Conservation (phyloP, 495 filamentous ascomycete species). For the Cercophora samala region DNA sequence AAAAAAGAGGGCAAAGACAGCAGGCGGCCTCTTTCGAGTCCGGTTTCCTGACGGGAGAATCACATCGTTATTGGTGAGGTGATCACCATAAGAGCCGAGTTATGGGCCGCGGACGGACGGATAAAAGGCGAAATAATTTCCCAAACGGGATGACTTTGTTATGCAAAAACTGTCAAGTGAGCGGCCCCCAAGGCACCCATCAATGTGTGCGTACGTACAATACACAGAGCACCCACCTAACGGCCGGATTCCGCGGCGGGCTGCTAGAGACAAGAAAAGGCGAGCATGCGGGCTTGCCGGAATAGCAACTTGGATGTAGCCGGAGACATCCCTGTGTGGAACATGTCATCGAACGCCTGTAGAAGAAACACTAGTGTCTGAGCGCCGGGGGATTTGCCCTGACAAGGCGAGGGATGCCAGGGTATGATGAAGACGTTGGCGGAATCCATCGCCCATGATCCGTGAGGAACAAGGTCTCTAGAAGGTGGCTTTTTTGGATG, state of each 20-base stretch:
- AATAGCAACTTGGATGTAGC: conserved; percentile 4
- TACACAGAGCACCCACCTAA: neutral
- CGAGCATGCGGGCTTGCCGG: conserved; percentile 28
- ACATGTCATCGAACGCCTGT: conserved; percentile 41
- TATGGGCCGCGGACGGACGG: conserved; percentile 39
- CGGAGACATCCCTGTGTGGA: conserved; percentile 31
- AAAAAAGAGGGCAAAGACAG: neutral
- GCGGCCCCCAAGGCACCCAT: conserved; percentile 1
- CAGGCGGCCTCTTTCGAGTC: conserved; percentile 14
- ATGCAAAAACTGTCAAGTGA: conserved; percentile 31
- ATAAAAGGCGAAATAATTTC: conserved; percentile 45
- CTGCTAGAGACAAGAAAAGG: conserved; percentile 16
- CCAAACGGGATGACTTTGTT: conserved; percentile 41
- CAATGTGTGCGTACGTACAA: neutral
- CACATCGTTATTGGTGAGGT: conserved; percentile 40
- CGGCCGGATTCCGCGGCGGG: conserved; percentile 1
- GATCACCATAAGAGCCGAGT: conserved; percentile 43
- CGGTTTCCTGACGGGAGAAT: conserved; percentile 27
- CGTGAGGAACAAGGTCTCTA: neutral
- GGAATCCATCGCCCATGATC: neutral
- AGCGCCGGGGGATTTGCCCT: conserved; percentile 22
- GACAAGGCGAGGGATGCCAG: conserved; percentile 19
- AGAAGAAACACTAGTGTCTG: conserved; percentile 34
- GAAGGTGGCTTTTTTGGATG: neutral
- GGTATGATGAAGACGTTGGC: neutral